Evolutionary conservation across 371 early-diverging fungal genomes (phyloP), one percentile per base, ranked within the genome.

Genomic region (Mortierella polycephala): DNA sequence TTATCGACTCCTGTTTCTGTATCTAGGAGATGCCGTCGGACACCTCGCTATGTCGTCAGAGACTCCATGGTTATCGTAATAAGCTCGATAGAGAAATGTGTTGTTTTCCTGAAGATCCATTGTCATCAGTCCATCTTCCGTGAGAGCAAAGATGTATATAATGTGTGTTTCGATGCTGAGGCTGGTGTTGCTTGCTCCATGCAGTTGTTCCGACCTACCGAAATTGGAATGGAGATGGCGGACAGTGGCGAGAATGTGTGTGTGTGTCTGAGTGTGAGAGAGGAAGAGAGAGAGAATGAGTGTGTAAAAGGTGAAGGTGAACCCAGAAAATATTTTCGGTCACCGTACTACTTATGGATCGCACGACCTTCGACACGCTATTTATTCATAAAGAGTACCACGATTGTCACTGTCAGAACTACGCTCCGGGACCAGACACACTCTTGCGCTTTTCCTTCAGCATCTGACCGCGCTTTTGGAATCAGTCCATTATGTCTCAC

Each of bases 401-500:
- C 30, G 16, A 56, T 7, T 46, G 39, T 51, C 13, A 45, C n/a
- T 45, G 18, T 6, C 5, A 53, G 21, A 20, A 20, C 21, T 53
- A 52, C 40, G 39, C 0, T 50, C 40, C n/a, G 40, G 16, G 51
- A 20, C 62, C 53, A 53, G 8, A 52, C 10, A 47, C 54, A 7
- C 53, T 47, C 53, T 2, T n/a, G 54, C 23, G 18, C n/a, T 3
- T 20, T 45, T 37, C n/a, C 1, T 5, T 41, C 9, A 21, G 61
- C 56, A 9, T 23, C 46, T 0, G 69, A 66, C 5, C 60, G 20
- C 14, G 62, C 58, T 42, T 71, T 75, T 0, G 76, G 71, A 23
- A 75, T 71, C 14, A 75, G 51, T 2, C 76, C 76, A 10, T 23
- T 53, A 18, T 62, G 76, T 12, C 42, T 58, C 10, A 60, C n/a